These are phyloP conservation scores for Penicillium samsonianum DNA, from an alignment of 495 filamentous ascomycete species.

Conservation along the genomic window DNA sequence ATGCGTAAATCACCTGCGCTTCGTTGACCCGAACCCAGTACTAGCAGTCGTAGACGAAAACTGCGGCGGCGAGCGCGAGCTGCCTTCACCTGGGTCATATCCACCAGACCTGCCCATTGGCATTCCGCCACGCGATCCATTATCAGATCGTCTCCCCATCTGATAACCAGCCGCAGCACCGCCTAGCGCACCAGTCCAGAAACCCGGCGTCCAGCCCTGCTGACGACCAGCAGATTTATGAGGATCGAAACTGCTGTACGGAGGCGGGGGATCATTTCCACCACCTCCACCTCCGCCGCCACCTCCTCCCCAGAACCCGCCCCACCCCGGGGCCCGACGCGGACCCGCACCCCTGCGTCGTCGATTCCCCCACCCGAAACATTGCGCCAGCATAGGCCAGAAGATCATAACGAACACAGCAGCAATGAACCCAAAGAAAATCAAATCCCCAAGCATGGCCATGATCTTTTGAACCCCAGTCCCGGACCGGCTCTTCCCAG, in stretches of 20 bases:
- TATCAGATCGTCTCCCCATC: conserved; percentile 56
- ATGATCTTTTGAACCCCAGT: conserved; percentile 15
- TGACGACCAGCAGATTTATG: conserved; percentile 20
- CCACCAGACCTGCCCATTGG: conserved; percentile 15
- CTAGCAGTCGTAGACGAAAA: conserved; percentile 63
- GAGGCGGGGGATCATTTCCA: conserved; percentile 44
- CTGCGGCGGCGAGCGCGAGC: conserved; percentile 49
- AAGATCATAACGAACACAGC: conserved; percentile 40
- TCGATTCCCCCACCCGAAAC: conserved; percentile 24
- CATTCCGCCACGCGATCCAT: neutral
- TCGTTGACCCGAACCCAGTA: conserved; percentile 90
- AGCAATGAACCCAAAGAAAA: conserved; percentile 55
- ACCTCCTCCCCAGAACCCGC: conserved; percentile 49
- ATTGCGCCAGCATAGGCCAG: conserved; percentile 21
- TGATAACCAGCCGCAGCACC: conserved; percentile 73
- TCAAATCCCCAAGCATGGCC: conserved; percentile 27
- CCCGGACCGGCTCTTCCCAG: conserved; percentile 9
- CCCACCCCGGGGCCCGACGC: conserved; percentile 15
- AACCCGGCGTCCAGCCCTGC: conserved; percentile 79
- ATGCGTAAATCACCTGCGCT: conserved; percentile 57
- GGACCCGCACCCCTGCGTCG: conserved; percentile 7
- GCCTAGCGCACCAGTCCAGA: conserved; percentile 76
- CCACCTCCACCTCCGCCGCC: conserved; percentile 54
- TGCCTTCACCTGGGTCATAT: conserved; percentile 51
- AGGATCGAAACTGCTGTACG: conserved; percentile 8